Evolutionary conservation across 768 basidiomycete genomes (phyloP).

Genomic region (Russula earlei): DNA sequence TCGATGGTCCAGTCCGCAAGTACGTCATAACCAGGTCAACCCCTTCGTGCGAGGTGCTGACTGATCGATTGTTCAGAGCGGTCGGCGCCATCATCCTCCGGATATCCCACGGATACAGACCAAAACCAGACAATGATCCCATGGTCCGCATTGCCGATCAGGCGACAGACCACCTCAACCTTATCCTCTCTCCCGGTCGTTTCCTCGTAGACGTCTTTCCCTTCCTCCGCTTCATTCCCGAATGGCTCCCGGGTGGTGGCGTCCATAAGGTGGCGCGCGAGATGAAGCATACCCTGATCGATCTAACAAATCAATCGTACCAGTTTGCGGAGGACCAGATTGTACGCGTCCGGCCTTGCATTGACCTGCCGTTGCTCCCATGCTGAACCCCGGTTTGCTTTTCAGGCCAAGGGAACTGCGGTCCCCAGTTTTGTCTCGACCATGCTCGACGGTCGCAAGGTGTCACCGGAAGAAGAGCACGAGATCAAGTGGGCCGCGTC

Average conservation of each 20-base stretch:
- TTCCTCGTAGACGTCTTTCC: slow-evolving; percentile 22
- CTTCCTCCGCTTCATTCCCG: slow-evolving; percentile 20
- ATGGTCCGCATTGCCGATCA: slow-evolving; percentile 22
- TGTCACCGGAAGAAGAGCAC: slow-evolving; percentile 13
- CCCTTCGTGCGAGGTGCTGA: not conserved
- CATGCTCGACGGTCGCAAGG: slow-evolving; percentile 12
- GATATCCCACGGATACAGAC: slow-evolving; percentile 20
- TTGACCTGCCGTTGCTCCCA: not conserved
- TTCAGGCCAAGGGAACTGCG: slow-evolving; percentile 18
- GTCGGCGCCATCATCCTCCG: slow-evolving; percentile 18
- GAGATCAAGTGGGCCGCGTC: slow-evolving; percentile 23
- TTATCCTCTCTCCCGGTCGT: slow-evolving; percentile 12
- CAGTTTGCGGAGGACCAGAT: slow-evolving; percentile 17
- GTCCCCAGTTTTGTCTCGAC: slow-evolving; percentile 16
- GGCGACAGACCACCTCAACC: slow-evolving; percentile 18
- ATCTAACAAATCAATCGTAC: slow-evolving; percentile 16
- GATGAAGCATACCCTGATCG: slow-evolving; percentile 17
- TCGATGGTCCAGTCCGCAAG: slow-evolving; percentile 20
- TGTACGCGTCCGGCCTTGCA: not conserved
- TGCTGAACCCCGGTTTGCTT: not conserved
- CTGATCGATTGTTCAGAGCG: slow-evolving; percentile 5
- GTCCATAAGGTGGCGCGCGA: slow-evolving; percentile 21
- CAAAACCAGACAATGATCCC: slow-evolving; percentile 11
- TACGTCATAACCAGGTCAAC: not conserved
- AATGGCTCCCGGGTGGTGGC: slow-evolving; percentile 23